Base-by-base conservation (phyloP, 2,329 filamentous ascomycete species). In the Curvularia spicifera region DNA sequence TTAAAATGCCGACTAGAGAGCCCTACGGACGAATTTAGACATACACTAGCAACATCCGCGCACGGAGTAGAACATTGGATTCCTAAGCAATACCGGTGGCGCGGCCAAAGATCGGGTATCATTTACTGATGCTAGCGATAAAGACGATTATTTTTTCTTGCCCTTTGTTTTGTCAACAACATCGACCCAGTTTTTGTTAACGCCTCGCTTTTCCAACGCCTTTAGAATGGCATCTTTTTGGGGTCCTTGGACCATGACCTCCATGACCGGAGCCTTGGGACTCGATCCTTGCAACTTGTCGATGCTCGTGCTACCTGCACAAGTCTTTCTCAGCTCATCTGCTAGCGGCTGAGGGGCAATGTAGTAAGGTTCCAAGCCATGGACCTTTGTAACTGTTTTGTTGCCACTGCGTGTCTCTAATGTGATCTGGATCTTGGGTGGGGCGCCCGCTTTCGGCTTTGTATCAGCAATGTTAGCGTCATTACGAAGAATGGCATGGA, bases 121-220 rank as follows among this genome's bases (percentile, higher is more conserved):
- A 37, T 59, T 56, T n/a, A 28, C 22, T 35, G 45, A 13, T 18
- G 46, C 22, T 45, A 40, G 12, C 15, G 6, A 31, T 28, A 18
- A 12, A 39, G 4, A 35, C 8, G 26, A 10, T 64, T 56, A 71
- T 45, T 72, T 75, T 75, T 87, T 87, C 78, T 88, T 89, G 64
- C 85, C 85, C 76, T 89, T 87, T 4, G 85, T 88, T 78, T 89
- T 90, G 71, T 90, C 88, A 56, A 87, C 74, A n/a, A 88, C 78
- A 44, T 87, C 84, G 28, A 90, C 79, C 85, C 86, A 89, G 60
- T 83, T 81, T 57, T 76, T 78, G 56, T 81, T 81, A 4, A 90
- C 78, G 0, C 88, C 88, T 58, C 86, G 80, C 70, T 81, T 83
- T 59, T 82, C 82, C 65, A 90, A 72, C 28, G 86, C 85, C 65